Conservation (phyloP, 2,329 filamentous ascomycete genomes). For the Endocalyx cinctus region DNA sequence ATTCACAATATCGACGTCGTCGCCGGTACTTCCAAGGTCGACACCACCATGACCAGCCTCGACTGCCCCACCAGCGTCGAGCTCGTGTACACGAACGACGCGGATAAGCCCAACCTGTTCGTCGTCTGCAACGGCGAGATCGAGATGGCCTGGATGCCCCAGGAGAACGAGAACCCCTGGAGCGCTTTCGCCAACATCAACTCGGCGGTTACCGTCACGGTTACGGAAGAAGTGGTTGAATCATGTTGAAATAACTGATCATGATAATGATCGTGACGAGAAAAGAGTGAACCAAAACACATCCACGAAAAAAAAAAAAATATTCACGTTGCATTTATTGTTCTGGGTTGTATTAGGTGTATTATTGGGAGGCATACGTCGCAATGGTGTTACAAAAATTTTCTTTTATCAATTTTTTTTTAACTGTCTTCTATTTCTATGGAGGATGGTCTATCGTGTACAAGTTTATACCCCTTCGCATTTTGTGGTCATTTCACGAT, state of each 20-base stretch:
- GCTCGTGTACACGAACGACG: conserved; percentile 9
- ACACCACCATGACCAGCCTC: conserved; percentile 20
- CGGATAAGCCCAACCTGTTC: conserved; percentile 19
- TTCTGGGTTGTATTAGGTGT: too few species aligned
- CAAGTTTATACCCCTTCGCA: too few species aligned
- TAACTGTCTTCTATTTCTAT: too few species aligned
- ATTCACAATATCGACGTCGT: conserved; percentile 17
- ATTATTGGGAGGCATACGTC: too few species aligned
- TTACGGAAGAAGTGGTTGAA: conserved; percentile 2
- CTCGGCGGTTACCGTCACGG: conserved; percentile 5
- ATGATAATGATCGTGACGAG: too few species aligned
- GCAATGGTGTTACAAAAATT: too few species aligned
- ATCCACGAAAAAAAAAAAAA: too few species aligned
- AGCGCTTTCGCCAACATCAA: conserved; percentile 2
- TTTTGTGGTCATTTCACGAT: too few species aligned
- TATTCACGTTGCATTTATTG: too few species aligned
- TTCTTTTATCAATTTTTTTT: too few species aligned
- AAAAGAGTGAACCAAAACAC: too few species aligned
- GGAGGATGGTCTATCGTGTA: too few species aligned
- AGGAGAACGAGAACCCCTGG: conserved; percentile 11
- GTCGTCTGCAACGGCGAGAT: conserved; percentile 27
- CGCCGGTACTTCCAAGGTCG: conserved; percentile 11
- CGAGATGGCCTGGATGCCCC: conserved; percentile 24
- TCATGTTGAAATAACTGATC: conserved; percentile 6
- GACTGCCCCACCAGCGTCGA: conserved; percentile 24